Evolutionary conservation across 805 yeast genomes (phyloP).

Genomic region (Ascoidea rubescens): DNA sequence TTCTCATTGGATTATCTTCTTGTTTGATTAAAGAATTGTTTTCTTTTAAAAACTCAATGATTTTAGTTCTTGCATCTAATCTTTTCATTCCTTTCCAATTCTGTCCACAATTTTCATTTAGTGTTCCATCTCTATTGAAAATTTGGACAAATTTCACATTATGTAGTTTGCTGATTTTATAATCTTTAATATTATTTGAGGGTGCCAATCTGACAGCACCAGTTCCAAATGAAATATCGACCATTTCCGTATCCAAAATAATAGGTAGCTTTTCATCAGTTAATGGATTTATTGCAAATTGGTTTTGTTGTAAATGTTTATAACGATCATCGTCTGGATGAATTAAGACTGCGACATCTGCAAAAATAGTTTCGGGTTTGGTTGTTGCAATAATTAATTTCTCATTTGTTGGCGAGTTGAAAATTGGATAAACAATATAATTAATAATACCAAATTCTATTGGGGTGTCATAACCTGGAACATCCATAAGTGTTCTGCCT

Average conservation of each 20-base stretch:
- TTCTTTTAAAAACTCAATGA: conserved; percentile 66
- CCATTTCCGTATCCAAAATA: conserved; percentile 81
- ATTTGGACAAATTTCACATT: conserved; percentile 79
- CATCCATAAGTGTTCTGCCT: conserved; percentile 66
- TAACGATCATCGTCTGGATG: conserved; percentile 93
- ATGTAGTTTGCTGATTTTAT: conserved; percentile 90
- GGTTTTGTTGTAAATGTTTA: conserved; percentile 79
- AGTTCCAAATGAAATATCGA: conserved; percentile 98
- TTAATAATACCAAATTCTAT: conserved; percentile 95
- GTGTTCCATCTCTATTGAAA: conserved; percentile 78
- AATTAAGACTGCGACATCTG: conserved; percentile 96
- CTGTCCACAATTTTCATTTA: conserved; percentile 89
- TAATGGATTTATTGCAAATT: conserved; percentile 83
- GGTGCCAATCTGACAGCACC: conserved; percentile 99
- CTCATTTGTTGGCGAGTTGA: conserved; percentile 54
- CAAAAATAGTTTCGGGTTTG: conserved; percentile 96
- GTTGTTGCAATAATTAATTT: conserved; percentile 89
- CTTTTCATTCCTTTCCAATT: conserved; percentile 76
- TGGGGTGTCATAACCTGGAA: conserved; percentile 83
- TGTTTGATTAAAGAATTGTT: conserved; percentile 71
- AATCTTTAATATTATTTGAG: conserved; percentile 96
- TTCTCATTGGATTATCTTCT: conserved; percentile 88
- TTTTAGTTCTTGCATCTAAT: conserved; percentile 82
- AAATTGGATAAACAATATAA: conserved; percentile 86
- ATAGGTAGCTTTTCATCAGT: conserved; percentile 77